Base-by-base conservation (phyloP, 1,139 yeast species). In the Yamadazyma mexicana region DNA sequence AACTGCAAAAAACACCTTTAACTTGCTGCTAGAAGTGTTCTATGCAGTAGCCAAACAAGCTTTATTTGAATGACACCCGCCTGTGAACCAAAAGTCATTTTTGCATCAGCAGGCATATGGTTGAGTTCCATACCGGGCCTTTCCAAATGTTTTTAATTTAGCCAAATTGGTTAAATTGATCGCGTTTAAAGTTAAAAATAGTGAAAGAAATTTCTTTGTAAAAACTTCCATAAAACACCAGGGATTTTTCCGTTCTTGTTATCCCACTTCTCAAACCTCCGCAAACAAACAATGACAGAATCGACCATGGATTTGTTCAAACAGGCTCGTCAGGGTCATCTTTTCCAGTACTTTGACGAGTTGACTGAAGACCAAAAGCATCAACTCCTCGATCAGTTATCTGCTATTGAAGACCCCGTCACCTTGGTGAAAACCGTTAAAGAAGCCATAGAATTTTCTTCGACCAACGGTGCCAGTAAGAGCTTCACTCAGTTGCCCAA, bases 401-500 rank as follows among this genome's bases (percentile, higher is more conserved):
- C 64, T 3, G 52, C 56, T 27, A 61, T 77, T 40, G 64, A 61
- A 7, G 66, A 76, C 44, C 82, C 83, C 1, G 40, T 51, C 4
- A 47, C 47, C 6, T 69, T 74, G 40, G 61, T 75, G 25, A 35
- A 47, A 1, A 74, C 79, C 6, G 86, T 79, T 11, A 49, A 64
- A 40, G 53, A 64, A 23, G 83, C 85, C 4, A 69, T 79, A 34
- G 44, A 62, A 37, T 69, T 63, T 48, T 70, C 77, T 23, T 52
- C 60, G 26, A 53, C 56, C 5, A 64, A 67, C 37, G 52, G 74
- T 0, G 42, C 58, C 27, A 22, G 30, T 5, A 66, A 66, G 43
- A 54, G 58, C n/a, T 73, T 74, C 46, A 65, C 73, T 26, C 82
- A 79, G 41, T 63, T 81, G 35, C 86, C 86, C 0, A 40, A 49